These are phyloP conservation scores for Puccinellia tenuiflora DNA, from an alignment of 176 grass and related monocot genomes.

Conservation along the genomic window DNA sequence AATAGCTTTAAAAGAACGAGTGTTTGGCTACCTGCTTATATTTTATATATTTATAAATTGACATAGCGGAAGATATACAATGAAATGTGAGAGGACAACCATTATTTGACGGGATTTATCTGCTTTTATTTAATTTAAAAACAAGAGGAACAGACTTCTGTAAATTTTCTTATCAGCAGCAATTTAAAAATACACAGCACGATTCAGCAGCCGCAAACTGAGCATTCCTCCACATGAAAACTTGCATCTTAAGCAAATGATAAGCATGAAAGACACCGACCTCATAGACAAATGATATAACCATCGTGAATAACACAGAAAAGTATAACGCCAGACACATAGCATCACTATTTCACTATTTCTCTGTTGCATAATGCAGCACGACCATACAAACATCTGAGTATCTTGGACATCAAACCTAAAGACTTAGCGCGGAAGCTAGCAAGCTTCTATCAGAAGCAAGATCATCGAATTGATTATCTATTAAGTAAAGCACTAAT, in stretches of 20 bases:
- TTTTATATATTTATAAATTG: neutral
- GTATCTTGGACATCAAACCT: neutral
- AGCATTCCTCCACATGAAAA: neutral
- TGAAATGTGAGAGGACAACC: neutral
- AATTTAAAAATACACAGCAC: neutral
- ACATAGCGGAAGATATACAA: neutral
- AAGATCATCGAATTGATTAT: neutral
- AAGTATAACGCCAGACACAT: neutral
- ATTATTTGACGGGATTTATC: neutral
- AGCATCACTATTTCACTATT: slow-evolving; percentile 13
- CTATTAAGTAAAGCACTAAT: neutral
- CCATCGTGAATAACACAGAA: neutral
- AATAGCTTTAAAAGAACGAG: neutral
- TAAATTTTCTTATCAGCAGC: neutral
- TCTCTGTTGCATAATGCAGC: slow-evolving; percentile 3
- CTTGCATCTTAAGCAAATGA: neutral
- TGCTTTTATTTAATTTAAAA: neutral
- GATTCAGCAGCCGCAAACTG: neutral
- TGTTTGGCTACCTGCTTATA: neutral
- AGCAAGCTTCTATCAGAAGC: neutral
- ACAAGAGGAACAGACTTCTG: neutral
- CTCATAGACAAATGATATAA: neutral
- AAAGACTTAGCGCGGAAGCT: neutral
- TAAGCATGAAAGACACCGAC: neutral
- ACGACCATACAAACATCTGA: neutral